Base-by-base conservation (phyloP, 495 filamentous ascomycete genomes). In the Aspergillus taichungensis region DNA sequence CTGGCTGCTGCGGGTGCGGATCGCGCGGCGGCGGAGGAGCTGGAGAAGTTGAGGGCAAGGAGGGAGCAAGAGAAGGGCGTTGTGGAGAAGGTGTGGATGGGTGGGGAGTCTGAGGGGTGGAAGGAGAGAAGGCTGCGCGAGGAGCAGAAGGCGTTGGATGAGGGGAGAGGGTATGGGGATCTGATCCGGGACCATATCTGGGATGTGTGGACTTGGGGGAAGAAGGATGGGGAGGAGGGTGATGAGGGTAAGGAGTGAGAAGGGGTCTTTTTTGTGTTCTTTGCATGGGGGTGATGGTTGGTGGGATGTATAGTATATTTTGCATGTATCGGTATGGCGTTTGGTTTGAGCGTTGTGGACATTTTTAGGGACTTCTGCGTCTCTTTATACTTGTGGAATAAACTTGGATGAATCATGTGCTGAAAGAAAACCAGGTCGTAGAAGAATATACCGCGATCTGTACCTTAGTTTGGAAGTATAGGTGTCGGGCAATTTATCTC, bases 151-250 rank as follows among this genome's bases (percentile, higher is more conserved):
- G 80, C 80, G 44, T 51, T 90, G 56, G 80, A 82, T 53, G 78
- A 84, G 46, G 90, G 89, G 13, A 84, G 80, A 63, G 85, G 87
- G 24, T 89, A 91, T 73, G 78, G 77, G 11, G 82, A 78, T 54
- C 66, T 95, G 64, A 95, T 95, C 50, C 73, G 76, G 63, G 85
- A 89, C 52, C 84, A 91, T 75, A 76, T 94, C 34, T 80, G 75
- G 73, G 87, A 95, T 63, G 90, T 89, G 34, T 87, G 76, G 79
- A 80, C 73, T 60, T 75, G 73, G 73, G 72, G 68, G 44, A 55
- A 60, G 43, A 61, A 59, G 54, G 49, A 59, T 40, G 55, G 52
- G 50, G 55, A 55, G 14, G 55, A 41, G 38, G 39, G 38, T 27
- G 47, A 53, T 30, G 43, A 46, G 37, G 49, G 59, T 36, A 51